Percentiles rank a stretch among this genome's conserved stretches.
These are phyloP conservation scores for Debaryomyces sp. DNA, from an alignment of 1,139 yeast genomes.

Conservation along the genomic window DNA sequence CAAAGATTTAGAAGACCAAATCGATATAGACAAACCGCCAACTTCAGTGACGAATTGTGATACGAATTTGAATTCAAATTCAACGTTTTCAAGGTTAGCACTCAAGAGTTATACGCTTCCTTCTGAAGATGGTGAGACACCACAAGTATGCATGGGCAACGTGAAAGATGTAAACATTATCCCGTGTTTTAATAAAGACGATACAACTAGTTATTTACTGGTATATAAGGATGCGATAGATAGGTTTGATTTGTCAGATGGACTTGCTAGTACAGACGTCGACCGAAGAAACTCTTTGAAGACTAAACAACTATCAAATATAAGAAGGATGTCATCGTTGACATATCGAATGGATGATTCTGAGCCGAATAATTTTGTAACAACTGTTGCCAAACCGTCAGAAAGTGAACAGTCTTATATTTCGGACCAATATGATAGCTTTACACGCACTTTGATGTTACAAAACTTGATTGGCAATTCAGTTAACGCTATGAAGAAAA, in stretches of 20 bases:
- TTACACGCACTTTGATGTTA: constrained; percentile 31
- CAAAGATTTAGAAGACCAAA: constrained; percentile 5
- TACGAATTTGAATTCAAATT: constrained; percentile 1
- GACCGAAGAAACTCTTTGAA: not conserved
- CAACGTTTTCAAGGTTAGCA: constrained; percentile 4
- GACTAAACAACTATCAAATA: not conserved
- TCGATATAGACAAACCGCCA: constrained; percentile 5
- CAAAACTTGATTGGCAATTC: constrained; percentile 26
- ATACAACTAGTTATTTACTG: constrained; percentile 12
- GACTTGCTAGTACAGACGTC: constrained; percentile 7
- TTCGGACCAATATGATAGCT: constrained; percentile 26
- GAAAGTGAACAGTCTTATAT: constrained; percentile 14
- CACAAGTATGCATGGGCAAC: not conserved
- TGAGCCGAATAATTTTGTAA: constrained; percentile 10
- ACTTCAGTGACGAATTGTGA: constrained; percentile 4
- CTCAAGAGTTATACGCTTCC: not conserved
- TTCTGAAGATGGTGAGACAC: not conserved
- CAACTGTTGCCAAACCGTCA: constrained; percentile 20
- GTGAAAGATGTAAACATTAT: constrained; percentile 1
- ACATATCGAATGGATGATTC: constrained; percentile 11
- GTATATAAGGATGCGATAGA: constrained; percentile 21
- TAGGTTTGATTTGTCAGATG: constrained; percentile 17
- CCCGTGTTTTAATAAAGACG: constrained; percentile 6
- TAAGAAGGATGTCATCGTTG: constrained; percentile 14
- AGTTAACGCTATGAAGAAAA: constrained; percentile 11